Evolutionary conservation across 2,329 filamentous ascomycete genomes (phyloP), one percentile per base, ranked within the genome.

Genomic region (Claviceps arundinis): DNA sequence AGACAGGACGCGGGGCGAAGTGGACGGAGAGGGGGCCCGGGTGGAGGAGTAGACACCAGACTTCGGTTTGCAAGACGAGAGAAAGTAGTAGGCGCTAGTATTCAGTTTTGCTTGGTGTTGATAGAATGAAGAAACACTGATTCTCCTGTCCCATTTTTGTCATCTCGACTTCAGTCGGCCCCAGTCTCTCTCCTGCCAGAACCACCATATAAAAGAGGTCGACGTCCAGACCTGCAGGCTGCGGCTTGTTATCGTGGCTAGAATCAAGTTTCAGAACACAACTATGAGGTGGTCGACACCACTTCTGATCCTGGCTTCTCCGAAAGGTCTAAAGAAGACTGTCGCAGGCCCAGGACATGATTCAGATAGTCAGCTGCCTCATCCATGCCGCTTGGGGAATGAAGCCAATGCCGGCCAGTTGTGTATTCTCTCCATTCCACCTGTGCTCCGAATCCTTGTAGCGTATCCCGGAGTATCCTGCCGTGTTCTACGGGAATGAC

Each of bases 381-480:
- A 52, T 74, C 69, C 26, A 73, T 64, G 0, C 73, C 73, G 1
- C 58, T 50, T 0, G 71, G 70, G 14, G 66, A 63, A 53, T 74
- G 68, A 45, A 74, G 63, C 70, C 70, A 73, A 54, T 75, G 70
- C 0, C 67, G 69, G 9, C 73, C 72, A 17, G 61, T 56, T 1
- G 60, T 55, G 54, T 75, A 75, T 55, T 72, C 66, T 38, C 59
- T 67, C 68, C 69, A 72, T 9, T 56, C 54, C 2, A 73, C 68
- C 24, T 61, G 48, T 7, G 69, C 62, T 0, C 70, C 71, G 37
- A 72, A 70, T 1, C 56, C 54, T 1, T 49, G 41, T 37, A 76
- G 57, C 0, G 60, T 60, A 5, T 70, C 64, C 13, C 64, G 57
- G 49, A 73, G 50, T 5, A 59, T 51, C 8, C 64, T 57, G 0